Base-by-base conservation (phyloP, 106 monocot genomes). In the Dendrobium huoshanense region DNA sequence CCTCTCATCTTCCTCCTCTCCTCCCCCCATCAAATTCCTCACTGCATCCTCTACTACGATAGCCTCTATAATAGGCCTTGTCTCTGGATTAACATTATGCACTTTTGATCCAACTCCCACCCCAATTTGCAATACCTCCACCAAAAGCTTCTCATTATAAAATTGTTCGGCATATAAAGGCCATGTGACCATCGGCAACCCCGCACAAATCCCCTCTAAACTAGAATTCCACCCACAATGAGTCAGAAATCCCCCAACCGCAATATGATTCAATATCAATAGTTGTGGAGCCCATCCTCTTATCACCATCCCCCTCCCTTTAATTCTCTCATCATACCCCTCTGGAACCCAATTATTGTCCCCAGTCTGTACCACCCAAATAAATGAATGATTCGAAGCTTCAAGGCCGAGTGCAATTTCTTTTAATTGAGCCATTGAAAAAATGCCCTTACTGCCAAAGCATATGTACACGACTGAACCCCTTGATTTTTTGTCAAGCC, bases 201-300 rank as follows among this genome's bases (percentile, higher is more conserved):
- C 93, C 11, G 76, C 24, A 19, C 61, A 31, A 3, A 93, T 9
- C 11, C 73, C 85, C 82, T 93, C 93, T 10, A 79, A 0, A 25
- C 82, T 85, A 49, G 93, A 93, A 83, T 93, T 93, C 93, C 90
- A 90, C 41, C 90, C 93, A 17, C 90, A 93, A 75, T 91, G 93
- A 7, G 90, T 87, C 80, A 93, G 51, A 75, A 93, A 93, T 75
- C 93, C 90, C 5, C 90, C 93, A 18, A 91, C 83, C 4, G 90
- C 83, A 27, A 2, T 27, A 67, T 93, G 88, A 2, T 67, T 72
- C 68, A 93, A 76, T 58, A 91, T 88, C 61, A 83, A 81, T 68
- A 89, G 16, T 78, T 93, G 93, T 5, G 88, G 82, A 47, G 87
- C 43, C 88, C 88, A 88, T 4, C 48, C 6, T 17, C 54, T 75